Conservation (phyloP, 225 moss, liverwort and hornwort species). For the Anthoceros angustus region DNA sequence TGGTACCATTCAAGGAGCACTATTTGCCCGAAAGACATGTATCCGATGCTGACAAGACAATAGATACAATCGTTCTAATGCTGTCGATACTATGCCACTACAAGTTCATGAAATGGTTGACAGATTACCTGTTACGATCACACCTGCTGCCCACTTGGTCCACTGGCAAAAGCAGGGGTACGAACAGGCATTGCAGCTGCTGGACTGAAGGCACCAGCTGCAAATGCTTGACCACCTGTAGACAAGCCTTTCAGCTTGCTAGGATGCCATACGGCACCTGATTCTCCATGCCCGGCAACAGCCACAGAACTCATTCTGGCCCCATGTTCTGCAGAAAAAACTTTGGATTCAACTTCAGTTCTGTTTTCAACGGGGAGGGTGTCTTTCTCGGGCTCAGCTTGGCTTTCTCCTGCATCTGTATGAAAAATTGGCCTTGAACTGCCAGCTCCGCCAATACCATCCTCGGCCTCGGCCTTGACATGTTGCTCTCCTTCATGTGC, state of each 20-base stretch:
- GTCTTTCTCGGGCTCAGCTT: not conserved
- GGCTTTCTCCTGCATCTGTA: not conserved
- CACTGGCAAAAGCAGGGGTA: not conserved
- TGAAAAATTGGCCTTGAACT: not conserved
- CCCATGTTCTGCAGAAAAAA: not conserved
- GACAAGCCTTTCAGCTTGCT: not conserved
- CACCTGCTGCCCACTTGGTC: not conserved
- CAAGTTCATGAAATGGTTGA: too few species aligned
- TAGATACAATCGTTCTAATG: not conserved
- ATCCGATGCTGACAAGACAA: not conserved
- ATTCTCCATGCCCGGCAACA: not conserved
- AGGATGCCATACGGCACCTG: slow-evolving; percentile 1
- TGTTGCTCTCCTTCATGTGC: not conserved
- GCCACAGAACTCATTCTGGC: not conserved
- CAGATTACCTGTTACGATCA: not conserved
- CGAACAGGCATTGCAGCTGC: not conserved
- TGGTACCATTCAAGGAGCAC: too few species aligned
- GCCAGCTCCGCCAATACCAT: too few species aligned
- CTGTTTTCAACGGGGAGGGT: not conserved
- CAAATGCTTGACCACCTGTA: not conserved
- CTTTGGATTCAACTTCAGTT: not conserved
- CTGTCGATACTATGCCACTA: too few species aligned
- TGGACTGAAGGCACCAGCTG: not conserved
- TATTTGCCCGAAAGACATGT: too few species aligned
- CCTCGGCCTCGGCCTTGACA: too few species aligned